Evolutionary conservation across 768 basidiomycete species (phyloP).

Genomic region (Daedaleopsis nitida): DNA sequence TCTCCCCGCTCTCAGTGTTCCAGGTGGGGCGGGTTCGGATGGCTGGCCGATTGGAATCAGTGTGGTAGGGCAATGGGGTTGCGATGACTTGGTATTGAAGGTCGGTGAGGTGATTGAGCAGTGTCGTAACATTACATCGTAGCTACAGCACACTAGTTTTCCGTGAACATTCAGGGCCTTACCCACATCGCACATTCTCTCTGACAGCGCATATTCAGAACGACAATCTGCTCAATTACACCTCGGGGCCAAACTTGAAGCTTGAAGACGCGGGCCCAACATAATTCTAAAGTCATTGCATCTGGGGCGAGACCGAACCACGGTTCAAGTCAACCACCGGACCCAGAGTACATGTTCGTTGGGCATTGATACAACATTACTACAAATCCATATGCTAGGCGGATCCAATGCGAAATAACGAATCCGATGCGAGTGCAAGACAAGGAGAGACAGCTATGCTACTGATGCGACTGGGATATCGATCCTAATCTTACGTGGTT

Average conservation of each 20-base stretch:
- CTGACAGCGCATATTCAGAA: too few relatives aligned
- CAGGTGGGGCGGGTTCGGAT: slow-evolving; percentile 47
- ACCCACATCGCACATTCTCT: too few relatives aligned
- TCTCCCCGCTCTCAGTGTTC: slow-evolving; percentile 79
- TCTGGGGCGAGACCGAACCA: too few relatives aligned
- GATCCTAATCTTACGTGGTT: neutral
- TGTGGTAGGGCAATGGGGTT: slow-evolving; percentile 88
- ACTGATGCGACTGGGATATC: neutral
- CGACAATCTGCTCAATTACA: too few relatives aligned
- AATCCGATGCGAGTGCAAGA: neutral
- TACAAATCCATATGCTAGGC: neutral
- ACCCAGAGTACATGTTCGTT: too few relatives aligned
- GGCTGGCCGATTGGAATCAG: slow-evolving; percentile 87
- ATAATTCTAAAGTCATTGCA: too few relatives aligned
- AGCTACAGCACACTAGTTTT: too few relatives aligned
- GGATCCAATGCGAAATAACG: neutral
- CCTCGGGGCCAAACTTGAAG: too few relatives aligned
- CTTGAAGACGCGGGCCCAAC: too few relatives aligned
- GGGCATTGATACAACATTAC: too few relatives aligned
- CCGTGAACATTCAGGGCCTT: too few relatives aligned
- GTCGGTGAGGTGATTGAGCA: slow-evolving; percentile 48
- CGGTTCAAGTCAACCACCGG: too few relatives aligned
- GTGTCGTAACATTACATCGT: neutral
- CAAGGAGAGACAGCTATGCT: neutral
- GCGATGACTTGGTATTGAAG: slow-evolving; percentile 57